Percentiles rank a stretch among this genome's conserved stretches.
Conservation (phyloP, 1,139 yeast species). For the Nakaseomyces delphensis region DNA sequence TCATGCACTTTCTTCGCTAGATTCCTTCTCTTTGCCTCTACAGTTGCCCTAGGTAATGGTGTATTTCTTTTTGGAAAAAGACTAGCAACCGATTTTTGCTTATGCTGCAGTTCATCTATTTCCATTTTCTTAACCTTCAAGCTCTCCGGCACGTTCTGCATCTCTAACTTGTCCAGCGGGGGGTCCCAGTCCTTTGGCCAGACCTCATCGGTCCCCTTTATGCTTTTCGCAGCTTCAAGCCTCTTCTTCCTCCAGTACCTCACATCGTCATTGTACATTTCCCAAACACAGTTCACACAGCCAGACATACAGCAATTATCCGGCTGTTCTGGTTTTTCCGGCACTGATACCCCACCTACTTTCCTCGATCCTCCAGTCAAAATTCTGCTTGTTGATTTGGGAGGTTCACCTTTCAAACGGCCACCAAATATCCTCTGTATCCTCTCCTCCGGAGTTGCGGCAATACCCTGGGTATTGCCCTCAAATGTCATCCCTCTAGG, state of each 20-base stretch:
- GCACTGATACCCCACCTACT: conserved; percentile 71
- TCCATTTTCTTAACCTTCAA: conserved; percentile 22
- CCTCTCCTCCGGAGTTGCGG: conserved; percentile 40
- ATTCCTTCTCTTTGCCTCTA: conserved; percentile 23
- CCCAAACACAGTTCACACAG: conserved; percentile 96
- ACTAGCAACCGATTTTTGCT: conserved; percentile 19
- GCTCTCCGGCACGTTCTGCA: conserved; percentile 36
- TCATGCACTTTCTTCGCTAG: conserved; percentile 12
- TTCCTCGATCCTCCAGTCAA: conserved; percentile 36
- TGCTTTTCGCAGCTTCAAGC: conserved; percentile 48
- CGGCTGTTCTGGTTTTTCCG: conserved; percentile 76
- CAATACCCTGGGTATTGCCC: conserved; percentile 39
- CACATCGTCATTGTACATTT: conserved; percentile 75
- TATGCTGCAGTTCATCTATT: conserved; percentile 15
- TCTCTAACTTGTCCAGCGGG: conserved; percentile 42
- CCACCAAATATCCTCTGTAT: conserved; percentile 51
- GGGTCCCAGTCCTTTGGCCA: conserved; percentile 85
- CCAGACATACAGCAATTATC: conserved; percentile 98
- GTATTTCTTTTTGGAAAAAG: conserved; percentile 29
- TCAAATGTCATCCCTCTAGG: conserved; percentile 33
- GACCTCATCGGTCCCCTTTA: conserved; percentile 42
- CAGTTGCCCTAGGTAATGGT: conserved; percentile 31
- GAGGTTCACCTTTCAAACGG: conserved; percentile 46
- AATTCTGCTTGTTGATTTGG: conserved; percentile 44
- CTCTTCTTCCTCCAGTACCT: conserved; percentile 68